Evolutionary conservation across 139 green algal genomes (phyloP).

Genomic region (Mesostigma viride): DNA sequence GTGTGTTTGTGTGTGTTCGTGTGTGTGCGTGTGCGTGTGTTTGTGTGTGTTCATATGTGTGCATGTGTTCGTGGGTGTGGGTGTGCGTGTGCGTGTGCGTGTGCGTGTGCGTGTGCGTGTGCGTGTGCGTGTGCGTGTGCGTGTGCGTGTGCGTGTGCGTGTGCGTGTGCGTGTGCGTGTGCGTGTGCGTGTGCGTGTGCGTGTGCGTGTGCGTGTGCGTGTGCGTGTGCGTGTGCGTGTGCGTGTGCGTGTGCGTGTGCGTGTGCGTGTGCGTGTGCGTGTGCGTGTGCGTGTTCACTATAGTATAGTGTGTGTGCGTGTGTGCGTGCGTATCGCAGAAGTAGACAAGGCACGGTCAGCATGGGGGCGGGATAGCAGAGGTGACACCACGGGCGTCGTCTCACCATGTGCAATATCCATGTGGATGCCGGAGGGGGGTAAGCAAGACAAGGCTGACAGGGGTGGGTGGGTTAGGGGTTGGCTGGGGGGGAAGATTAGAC

Average conservation of each 20-base stretch:
- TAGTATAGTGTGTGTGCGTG: not conserved
- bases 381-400: too few species aligned
- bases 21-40: too few species aligned
- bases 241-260: constrained; percentile 6
- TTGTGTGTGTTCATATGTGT: too few species aligned
- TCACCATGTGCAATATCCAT: too few species aligned
- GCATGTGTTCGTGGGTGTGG: too few species aligned
- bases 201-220: constrained; percentile 2
- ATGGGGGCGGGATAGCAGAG: too few species aligned
- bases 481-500: too few species aligned
- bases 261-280: constrained; percentile 5
- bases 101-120: constrained; percentile 7
- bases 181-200: not conserved
- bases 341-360: too few species aligned
- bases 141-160: constrained; percentile 5
- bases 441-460: too few species aligned
- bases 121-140: constrained; percentile 6
- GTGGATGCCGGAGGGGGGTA: too few species aligned
- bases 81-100: not conserved
- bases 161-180: constrained; percentile 6
- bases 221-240: constrained; percentile 7
- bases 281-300: constrained; percentile 1
- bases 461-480: too few species aligned
- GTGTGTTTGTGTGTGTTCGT: too few species aligned
- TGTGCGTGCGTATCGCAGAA: not conserved